phyloP scores from a whole-genome alignment of 140 eudicot species.

The Erigeron philadelphicus region DNA sequence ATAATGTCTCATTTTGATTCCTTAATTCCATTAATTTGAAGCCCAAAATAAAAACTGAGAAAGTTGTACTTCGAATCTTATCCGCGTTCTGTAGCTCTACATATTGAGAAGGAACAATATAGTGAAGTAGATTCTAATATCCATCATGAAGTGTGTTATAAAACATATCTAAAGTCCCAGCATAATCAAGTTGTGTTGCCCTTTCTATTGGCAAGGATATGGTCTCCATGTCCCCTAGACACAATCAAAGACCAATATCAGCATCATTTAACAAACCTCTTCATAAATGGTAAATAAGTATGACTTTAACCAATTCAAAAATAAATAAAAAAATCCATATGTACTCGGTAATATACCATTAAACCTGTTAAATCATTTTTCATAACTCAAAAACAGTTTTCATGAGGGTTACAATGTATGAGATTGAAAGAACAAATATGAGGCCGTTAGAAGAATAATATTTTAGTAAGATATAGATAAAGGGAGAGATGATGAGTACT shows the following conservation, averaged over 20 bases:
- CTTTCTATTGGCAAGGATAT: slow-evolving; percentile 4
- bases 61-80: neutral
- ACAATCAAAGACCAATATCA: slow-evolving; percentile 8
- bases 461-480: slow-evolving; percentile 12
- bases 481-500: slow-evolving; percentile 15
- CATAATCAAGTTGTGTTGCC: slow-evolving; percentile 1
- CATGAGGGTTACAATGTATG: slow-evolving; percentile 16
- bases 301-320: neutral
- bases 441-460: slow-evolving; percentile 4
- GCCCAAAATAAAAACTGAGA: neutral
- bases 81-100: neutral
- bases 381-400: neutral
- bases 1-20: no score
- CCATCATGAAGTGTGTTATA: no score
- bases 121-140: no score
- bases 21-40: neutral
- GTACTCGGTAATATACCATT: neutral
- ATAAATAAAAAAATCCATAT: neutral
- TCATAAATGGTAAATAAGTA: neutral
- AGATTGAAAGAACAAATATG: slow-evolving; percentile 3
- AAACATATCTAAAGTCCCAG: neutral
- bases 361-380: neutral
- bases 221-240: slow-evolving; percentile 5
- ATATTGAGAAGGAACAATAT: no score
- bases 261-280: neutral